Evolutionary conservation across 305 asterid species (phyloP).

Genomic region (Fraxinus baroniana): DNA sequence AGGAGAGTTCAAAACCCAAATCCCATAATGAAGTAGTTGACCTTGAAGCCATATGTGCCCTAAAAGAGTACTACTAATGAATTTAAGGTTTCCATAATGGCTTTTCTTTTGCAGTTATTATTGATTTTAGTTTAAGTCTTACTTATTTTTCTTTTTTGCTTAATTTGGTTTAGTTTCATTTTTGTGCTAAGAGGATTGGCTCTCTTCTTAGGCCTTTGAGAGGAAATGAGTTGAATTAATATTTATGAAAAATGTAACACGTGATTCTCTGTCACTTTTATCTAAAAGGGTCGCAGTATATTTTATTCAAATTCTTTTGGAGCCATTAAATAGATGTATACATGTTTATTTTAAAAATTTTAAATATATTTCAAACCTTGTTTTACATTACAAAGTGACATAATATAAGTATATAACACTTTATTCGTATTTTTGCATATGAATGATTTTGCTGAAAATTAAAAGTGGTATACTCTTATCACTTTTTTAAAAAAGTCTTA

Average conservation of each 20-base stretch:
- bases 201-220: not conserved
- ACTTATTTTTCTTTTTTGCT: not conserved
- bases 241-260: not conserved
- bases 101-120: too few relatives aligned
- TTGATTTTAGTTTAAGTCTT: not conserved
- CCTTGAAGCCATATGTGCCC: conserved; percentile 50
- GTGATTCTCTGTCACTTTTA: not conserved
- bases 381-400: not conserved
- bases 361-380: not conserved
- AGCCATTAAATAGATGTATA: too few relatives aligned
- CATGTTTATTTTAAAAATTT: too few relatives aligned
- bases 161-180: not conserved
- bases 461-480: too few relatives aligned
- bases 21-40: conserved; percentile 38
- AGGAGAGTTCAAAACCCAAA: conserved; percentile 43
- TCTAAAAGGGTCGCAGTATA: not conserved
- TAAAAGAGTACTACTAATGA: conserved; percentile 52
- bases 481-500: not conserved
- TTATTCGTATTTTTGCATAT: not conserved
- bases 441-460: too few relatives aligned
- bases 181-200: not conserved
- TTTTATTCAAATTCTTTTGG: too few relatives aligned
- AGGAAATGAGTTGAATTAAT: not conserved
- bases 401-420: not conserved
- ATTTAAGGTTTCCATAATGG: conserved; percentile 39